A percentile compares a stretch with the other conserved stretches of the same genome.
These are phyloP conservation scores for Paramecium tetraurelia DNA, from an alignment of 73 alveolate species.

Conservation along the genomic window DNA sequence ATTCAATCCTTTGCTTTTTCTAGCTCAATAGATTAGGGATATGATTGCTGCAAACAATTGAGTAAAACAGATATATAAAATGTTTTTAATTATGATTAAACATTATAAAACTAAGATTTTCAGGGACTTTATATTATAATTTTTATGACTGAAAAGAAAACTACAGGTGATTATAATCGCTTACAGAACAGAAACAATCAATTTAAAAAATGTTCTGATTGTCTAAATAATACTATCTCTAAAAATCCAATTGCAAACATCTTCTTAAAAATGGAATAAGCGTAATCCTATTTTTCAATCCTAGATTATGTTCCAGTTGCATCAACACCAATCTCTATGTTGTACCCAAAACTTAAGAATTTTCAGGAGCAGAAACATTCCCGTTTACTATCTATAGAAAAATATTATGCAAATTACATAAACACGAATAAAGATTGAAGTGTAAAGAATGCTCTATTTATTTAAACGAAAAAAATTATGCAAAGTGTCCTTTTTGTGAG, in stretches of 20 bases:
- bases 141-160: neutral
- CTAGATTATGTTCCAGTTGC: neutral
- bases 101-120: neutral
- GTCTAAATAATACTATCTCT: neutral
- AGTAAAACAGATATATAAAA: neutral
- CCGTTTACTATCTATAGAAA: neutral
- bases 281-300: neutral
- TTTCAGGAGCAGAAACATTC: neutral
- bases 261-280: neutral
- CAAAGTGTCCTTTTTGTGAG: neutral
- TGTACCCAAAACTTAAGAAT: neutral
- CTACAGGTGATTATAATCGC: neutral
- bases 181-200: neutral
- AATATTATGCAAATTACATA: neutral
- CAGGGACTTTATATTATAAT: neutral
- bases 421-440: neutral
- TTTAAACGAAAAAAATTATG: neutral
- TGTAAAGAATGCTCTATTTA: neutral
- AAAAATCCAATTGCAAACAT: neutral
- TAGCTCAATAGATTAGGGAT: slow-evolving; percentile 54
- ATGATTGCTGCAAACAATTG: neutral
- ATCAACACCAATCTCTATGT: neutral
- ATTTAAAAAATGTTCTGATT: neutral
- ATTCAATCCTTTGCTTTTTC: slow-evolving; percentile 44
- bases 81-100: neutral